Percentiles rank a stretch among this genome's conserved stretches.
Evolutionary conservation across 1,284 basidiomycete species (phyloP).

Genomic region (Kalmanozyma brasiliensis): DNA sequence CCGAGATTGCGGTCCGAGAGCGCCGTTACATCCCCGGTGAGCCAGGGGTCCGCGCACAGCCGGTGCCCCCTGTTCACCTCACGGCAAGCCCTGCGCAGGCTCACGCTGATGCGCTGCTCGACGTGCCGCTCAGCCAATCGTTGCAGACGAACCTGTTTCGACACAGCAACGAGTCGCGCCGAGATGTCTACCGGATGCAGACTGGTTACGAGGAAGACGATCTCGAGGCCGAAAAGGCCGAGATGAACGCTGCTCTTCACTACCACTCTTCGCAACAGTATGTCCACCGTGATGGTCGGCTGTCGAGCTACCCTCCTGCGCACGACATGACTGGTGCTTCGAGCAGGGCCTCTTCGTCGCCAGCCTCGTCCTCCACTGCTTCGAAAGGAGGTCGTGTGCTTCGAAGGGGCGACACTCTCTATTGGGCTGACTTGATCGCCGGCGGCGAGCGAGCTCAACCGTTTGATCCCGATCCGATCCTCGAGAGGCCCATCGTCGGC

Average conservation of each 20-base stretch:
- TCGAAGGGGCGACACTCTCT: conserved; percentile 76
- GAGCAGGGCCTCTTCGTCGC: conserved; percentile 4
- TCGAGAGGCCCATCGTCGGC: conserved; percentile 52
- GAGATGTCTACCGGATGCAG: conserved; percentile 31
- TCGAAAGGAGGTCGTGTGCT: conserved; percentile 67
- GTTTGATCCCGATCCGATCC: conserved; percentile 56
- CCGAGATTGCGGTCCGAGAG: conserved; percentile 78
- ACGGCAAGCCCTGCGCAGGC: conserved; percentile 7
- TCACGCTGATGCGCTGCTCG: conserved; percentile 12
- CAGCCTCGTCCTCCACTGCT: neutral
- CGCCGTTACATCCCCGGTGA: conserved; percentile 78
- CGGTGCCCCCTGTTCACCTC: conserved; percentile 26
- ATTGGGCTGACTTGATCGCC: conserved; percentile 80
- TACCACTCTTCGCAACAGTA: conserved; percentile 22
- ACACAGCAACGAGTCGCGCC: conserved; percentile 28
- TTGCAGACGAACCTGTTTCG: conserved; percentile 26
- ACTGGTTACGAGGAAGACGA: conserved; percentile 31
- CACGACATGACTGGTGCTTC: conserved; percentile 1
- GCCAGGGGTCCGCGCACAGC: conserved; percentile 72
- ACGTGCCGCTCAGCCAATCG: conserved; percentile 7
- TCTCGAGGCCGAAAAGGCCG: conserved; percentile 47
- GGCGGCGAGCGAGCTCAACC: conserved; percentile 73
- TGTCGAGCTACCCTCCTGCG: neutral
- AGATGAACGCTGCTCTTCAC: conserved; percentile 16
- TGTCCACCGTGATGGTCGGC: conserved; percentile 15